A percentile compares a stretch with the other conserved stretches of the same genome.
These are phyloP conservation scores for Melastoma malabathricum DNA, from an alignment of 345 rosid species.

Conservation along the genomic window DNA sequence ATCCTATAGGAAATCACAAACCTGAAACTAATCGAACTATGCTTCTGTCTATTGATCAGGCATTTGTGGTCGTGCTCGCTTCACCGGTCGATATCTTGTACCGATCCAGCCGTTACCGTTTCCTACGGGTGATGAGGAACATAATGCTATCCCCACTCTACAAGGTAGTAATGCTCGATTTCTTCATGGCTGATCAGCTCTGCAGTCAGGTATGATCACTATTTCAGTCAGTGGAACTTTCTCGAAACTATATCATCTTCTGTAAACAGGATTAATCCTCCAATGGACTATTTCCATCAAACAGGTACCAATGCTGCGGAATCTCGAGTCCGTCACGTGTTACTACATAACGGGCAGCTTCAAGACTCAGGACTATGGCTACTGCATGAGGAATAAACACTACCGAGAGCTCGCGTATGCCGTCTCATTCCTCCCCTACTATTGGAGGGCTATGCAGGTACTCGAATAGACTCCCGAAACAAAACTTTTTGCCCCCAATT, in stretches of 20 bases:
- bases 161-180: conserved; percentile 94
- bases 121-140: conserved; percentile 64
- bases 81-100: conserved; percentile 79
- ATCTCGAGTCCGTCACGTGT: conserved; percentile 77
- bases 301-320: conserved; percentile 74
- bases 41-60: too few relatives aligned
- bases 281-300: too few relatives aligned
- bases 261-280: background rate
- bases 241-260: too few relatives aligned
- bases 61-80: conserved; percentile 38
- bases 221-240: too few relatives aligned
- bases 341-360: conserved; percentile 91
- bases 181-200: conserved; percentile 99
- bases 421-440: conserved; percentile 91
- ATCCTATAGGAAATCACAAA: too few relatives aligned
- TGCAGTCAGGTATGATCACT: conserved; percentile 62
- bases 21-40: too few relatives aligned
- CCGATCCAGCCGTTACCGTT: conserved; percentile 56
- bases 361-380: conserved; percentile 74
- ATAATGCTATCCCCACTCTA: conserved; percentile 77
- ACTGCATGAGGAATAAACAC: conserved; percentile 64
- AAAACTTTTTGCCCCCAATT: too few relatives aligned
- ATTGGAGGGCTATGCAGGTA: conserved; percentile 99
- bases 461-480: too few relatives aligned
- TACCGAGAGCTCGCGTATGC: conserved; percentile 88